phyloP scores from a whole-genome alignment of 1,139 yeast genomes.

The Geotrichum europaeum region DNA sequence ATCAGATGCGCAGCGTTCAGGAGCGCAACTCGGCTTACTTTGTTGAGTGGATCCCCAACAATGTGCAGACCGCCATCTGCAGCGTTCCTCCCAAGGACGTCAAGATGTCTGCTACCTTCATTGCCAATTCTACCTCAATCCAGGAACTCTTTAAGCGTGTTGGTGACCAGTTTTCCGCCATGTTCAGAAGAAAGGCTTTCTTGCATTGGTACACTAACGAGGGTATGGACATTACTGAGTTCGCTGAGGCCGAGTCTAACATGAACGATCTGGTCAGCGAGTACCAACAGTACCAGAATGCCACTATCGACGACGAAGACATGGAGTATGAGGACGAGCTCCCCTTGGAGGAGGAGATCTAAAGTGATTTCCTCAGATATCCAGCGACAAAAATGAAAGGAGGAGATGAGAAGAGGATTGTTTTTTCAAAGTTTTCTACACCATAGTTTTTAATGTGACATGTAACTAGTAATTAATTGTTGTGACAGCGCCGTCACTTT shows the following conservation, averaged over 20 bases:
- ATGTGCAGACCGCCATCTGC: conserved; percentile 41
- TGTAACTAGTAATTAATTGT: neutral
- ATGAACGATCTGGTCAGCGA: conserved; percentile 40
- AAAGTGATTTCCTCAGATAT: neutral
- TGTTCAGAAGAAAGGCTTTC: conserved; percentile 43
- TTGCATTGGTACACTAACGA: conserved; percentile 44
- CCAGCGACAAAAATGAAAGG: neutral
- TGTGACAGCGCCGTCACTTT: neutral
- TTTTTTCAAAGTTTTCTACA: neutral
- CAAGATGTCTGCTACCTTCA: conserved; percentile 41
- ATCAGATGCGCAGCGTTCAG: conserved; percentile 35
- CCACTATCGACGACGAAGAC: conserved; percentile 34
- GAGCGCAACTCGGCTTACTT: conserved; percentile 38
- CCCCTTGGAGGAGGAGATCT: neutral
- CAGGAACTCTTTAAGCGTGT: conserved; percentile 41
- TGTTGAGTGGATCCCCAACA: conserved; percentile 42
- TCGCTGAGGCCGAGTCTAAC: conserved; percentile 43
- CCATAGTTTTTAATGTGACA: neutral
- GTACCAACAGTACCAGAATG: conserved; percentile 44
- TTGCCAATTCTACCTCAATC: conserved; percentile 42
- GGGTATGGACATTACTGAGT: conserved; percentile 45
- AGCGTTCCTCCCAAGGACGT: conserved; percentile 40
- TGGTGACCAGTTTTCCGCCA: conserved; percentile 38
- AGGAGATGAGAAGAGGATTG: neutral
- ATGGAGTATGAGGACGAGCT: neutral